Evolutionary conservation across 495 filamentous ascomycete species (phyloP).

Genomic region (Penicillium arizonense): DNA sequence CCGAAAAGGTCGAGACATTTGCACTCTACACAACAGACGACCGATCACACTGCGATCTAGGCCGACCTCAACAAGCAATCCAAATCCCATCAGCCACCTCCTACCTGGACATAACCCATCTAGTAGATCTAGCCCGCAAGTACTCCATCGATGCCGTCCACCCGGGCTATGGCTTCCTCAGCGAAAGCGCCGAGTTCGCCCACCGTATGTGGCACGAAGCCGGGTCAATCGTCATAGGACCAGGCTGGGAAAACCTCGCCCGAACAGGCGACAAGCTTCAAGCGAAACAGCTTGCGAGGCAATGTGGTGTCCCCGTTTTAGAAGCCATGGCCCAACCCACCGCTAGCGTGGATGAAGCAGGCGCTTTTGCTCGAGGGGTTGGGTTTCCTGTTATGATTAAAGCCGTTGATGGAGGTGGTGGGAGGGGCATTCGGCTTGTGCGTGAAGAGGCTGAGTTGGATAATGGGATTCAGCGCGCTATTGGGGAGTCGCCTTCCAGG

Average conservation of each 20-base stretch:
- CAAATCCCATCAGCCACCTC: slow-evolving; percentile 47
- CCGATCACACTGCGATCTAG: slow-evolving; percentile 48
- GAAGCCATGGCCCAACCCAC: slow-evolving; percentile 48
- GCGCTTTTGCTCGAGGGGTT: slow-evolving; percentile 40
- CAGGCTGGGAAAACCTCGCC: slow-evolving; percentile 48
- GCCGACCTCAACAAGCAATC: slow-evolving; percentile 44
- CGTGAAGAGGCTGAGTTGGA: slow-evolving; percentile 34
- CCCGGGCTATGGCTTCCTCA: slow-evolving; percentile 64
- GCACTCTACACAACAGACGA: slow-evolving; percentile 55
- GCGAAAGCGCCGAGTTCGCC: slow-evolving; percentile 56
- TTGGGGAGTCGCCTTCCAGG: slow-evolving; percentile 50
- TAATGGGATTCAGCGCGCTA: slow-evolving; percentile 40
- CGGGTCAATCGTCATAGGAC: slow-evolving; percentile 51
- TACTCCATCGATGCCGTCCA: slow-evolving; percentile 56
- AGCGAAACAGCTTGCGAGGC: slow-evolving; percentile 51
- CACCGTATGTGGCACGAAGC: slow-evolving; percentile 50
- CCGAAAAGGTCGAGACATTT: slow-evolving; percentile 46
- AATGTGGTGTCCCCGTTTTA: slow-evolving; percentile 54
- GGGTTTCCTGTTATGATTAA: slow-evolving; percentile 61
- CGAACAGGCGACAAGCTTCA: slow-evolving; percentile 57
- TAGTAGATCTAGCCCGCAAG: slow-evolving; percentile 46
- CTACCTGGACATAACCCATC: slow-evolving; percentile 49
- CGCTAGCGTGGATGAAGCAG: slow-evolving; percentile 32
- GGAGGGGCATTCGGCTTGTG: slow-evolving; percentile 48
- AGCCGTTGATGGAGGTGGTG: slow-evolving; percentile 52